phyloP scores from a whole-genome alignment of 1,139 yeast genomes.

The Pichia sp. region DNA sequence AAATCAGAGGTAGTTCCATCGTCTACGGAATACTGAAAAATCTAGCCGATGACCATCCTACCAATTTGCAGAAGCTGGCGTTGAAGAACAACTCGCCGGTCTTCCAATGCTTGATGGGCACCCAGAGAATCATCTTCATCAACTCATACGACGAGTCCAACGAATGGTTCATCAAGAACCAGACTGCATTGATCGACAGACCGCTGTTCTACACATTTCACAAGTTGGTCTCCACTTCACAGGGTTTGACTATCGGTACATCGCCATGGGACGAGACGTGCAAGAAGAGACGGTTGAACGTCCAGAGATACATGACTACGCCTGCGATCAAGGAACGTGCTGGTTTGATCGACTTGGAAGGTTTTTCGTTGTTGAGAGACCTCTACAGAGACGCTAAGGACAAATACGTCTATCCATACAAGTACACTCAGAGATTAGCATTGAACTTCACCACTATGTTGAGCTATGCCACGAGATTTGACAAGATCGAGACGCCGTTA shows the following conservation, averaged over 20 bases:
- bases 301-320: slow-evolving; percentile 51
- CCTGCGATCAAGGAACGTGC: slow-evolving; percentile 36
- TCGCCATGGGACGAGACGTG: slow-evolving; percentile 62
- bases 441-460: slow-evolving; percentile 52
- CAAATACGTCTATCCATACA: slow-evolving; percentile 32
- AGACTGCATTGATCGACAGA: slow-evolving; percentile 55
- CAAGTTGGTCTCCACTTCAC: slow-evolving; percentile 51
- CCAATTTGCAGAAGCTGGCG: slow-evolving; percentile 19
- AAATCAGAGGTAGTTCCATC: slow-evolving; percentile 16
- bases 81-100: slow-evolving; percentile 18
- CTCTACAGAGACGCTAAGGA: slow-evolving; percentile 12
- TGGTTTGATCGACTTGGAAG: slow-evolving; percentile 44
- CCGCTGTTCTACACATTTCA: slow-evolving; percentile 69
- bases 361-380: slow-evolving; percentile 29
- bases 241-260: slow-evolving; percentile 65
- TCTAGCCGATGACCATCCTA: slow-evolving; percentile 22
- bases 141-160: slow-evolving; percentile 53
- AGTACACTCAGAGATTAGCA: slow-evolving; percentile 47
- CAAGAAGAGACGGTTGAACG: slow-evolving; percentile 48
- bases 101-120: slow-evolving; percentile 39
- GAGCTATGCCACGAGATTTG: slow-evolving; percentile 60
- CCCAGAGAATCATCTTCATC: slow-evolving; percentile 53
- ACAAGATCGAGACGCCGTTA: slow-evolving; percentile 38
- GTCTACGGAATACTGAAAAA: slow-evolving; percentile 21
- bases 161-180: slow-evolving; percentile 52